Conservation (phyloP, 306 rosid species). For the Dryas octopetala region DNA sequence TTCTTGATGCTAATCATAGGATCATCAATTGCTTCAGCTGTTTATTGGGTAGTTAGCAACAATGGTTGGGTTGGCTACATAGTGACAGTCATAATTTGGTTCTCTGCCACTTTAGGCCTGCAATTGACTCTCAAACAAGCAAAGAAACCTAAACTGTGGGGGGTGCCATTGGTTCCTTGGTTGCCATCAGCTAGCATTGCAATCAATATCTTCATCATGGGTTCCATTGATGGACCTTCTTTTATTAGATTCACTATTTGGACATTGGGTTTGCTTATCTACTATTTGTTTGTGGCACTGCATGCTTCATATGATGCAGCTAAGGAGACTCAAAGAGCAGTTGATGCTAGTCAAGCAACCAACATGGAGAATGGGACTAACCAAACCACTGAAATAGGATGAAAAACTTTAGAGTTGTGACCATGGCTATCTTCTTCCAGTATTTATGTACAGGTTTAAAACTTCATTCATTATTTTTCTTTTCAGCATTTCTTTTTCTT, state of each 20-base stretch:
- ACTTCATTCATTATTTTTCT: background rate
- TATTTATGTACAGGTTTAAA: background rate
- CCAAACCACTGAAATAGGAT: background rate
- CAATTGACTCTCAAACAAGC: constrained; percentile 32
- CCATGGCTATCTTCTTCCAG: background rate
- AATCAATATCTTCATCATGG: constrained; percentile 37
- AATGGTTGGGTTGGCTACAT: constrained; percentile 26
- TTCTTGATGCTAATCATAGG: constrained; percentile 24
- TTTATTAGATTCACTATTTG: constrained; percentile 28
- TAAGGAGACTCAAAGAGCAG: background rate
- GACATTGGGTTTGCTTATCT: constrained; percentile 21
- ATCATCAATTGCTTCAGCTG: constrained; percentile 26
- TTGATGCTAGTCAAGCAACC: background rate
- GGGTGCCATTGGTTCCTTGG: constrained; percentile 36
- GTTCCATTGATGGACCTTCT: constrained; percentile 27
- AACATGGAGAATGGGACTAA: constrained; percentile 20
- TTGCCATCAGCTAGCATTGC: constrained; percentile 32
- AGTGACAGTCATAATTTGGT: constrained; percentile 6
- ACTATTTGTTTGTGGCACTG: constrained; percentile 30
- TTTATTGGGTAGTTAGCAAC: constrained; percentile 8
- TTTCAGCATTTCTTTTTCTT: background rate
- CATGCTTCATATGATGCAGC: constrained; percentile 40
- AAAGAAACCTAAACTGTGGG: constrained; percentile 39
- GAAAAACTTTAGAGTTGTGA: background rate
- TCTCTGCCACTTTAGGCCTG: constrained; percentile 22